Percentiles rank a stretch among this genome's conserved stretches.
Evolutionary conservation across 805 yeast species (phyloP).

Genomic region (Wickerhamiella alocasiicola): DNA sequence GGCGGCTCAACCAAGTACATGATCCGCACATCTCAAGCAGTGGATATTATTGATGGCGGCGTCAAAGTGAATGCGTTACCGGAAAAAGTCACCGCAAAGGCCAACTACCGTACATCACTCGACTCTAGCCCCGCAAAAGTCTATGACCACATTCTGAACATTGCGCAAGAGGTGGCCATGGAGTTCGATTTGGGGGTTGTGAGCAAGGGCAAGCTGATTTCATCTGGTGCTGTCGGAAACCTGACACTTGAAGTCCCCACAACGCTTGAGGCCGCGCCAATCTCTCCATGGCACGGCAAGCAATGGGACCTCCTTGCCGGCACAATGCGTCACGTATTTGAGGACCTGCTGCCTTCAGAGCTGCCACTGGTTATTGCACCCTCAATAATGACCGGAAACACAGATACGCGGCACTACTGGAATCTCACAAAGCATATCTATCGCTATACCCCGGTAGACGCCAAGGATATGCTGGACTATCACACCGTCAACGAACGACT

Average conservation of each 20-base stretch:
- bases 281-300: conserved; percentile 32
- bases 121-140: conserved; percentile 39
- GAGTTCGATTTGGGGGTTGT: conserved; percentile 37
- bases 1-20: conserved; percentile 27
- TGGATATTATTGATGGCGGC: conserved; percentile 59
- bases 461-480: conserved; percentile 18
- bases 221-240: background rate
- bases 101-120: conserved; percentile 54
- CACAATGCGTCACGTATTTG: conserved; percentile 48
- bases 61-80: conserved; percentile 68
- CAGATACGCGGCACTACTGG: conserved; percentile 64
- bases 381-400: conserved; percentile 53
- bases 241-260: conserved; percentile 19
- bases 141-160: conserved; percentile 28
- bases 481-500: conserved; percentile 10
- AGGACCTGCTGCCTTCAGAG: conserved; percentile 33
- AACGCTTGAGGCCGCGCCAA: conserved; percentile 41
- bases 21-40: conserved; percentile 53
- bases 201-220: conserved; percentile 14
- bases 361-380: conserved; percentile 39
- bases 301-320: conserved; percentile 52
- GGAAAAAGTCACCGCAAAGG: conserved; percentile 40
- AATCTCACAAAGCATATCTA: conserved; percentile 44
- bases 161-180: conserved; percentile 32
- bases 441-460: conserved; percentile 39